Evolutionary conservation across 2,329 filamentous ascomycete species (phyloP).

Genomic region (Mycosphaerelloides madeirae): DNA sequence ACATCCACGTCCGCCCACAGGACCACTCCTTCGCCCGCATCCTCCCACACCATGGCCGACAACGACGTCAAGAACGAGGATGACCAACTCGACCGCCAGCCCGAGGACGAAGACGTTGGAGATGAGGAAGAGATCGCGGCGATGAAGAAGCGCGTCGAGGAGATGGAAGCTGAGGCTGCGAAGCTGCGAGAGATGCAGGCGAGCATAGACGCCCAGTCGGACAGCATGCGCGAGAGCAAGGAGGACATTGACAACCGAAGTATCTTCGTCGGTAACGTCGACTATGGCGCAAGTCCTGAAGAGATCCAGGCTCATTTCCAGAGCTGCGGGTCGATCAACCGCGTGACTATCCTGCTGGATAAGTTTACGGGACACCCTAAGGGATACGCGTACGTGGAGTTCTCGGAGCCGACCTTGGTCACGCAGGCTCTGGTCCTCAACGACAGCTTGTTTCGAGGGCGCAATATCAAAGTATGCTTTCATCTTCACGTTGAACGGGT

Average conservation of each 20-base stretch:
- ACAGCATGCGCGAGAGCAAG: conserved; percentile 83
- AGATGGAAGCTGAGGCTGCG: conserved; percentile 55
- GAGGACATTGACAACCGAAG: conserved; percentile 92
- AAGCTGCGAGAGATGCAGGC: conserved; percentile 55
- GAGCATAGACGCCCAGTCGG: conserved; percentile 73
- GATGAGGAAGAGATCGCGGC: conserved; percentile 43
- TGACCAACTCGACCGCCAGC: conserved; percentile 23
- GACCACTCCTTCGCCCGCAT: conserved; percentile 14
- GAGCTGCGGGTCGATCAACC: conserved; percentile 94
- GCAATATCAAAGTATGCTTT: conserved; percentile 79
- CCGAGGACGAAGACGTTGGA: conserved; percentile 29
- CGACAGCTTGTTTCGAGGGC: conserved; percentile 90
- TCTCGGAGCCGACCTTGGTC: conserved; percentile 87
- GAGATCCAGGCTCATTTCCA: conserved; percentile 99
- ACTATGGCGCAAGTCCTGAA: conserved; percentile 94
- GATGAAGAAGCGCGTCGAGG: conserved; percentile 51
- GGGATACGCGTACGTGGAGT: conserved; percentile 98
- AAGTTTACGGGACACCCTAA: conserved; percentile 99
- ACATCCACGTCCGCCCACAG: conserved; percentile 6
- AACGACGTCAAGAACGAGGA: conserved; percentile 23
- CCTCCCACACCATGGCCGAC: conserved; percentile 25
- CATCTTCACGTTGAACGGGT: no score
- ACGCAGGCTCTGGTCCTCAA: conserved; percentile 92
- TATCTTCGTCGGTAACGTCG: conserved; percentile 97
- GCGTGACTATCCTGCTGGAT: conserved; percentile 93